Conservation (phyloP, 2,329 filamentous ascomycete species). For the Alternaria arborescens region DNA sequence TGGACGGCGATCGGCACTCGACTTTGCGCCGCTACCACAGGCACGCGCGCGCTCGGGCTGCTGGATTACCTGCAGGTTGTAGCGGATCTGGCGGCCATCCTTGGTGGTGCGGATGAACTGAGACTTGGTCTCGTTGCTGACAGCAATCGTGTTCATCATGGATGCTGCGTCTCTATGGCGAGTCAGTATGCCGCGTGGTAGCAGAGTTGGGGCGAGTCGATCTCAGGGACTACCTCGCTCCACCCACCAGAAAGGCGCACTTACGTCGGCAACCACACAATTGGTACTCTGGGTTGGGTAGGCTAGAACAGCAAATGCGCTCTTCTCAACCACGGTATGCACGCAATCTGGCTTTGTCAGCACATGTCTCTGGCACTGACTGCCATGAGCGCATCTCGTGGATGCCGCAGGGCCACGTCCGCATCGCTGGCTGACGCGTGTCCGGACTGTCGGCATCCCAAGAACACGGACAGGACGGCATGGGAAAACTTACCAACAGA, state of each 20-base stretch:
- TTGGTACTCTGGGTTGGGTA: neutral
- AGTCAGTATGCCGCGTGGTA: constrained; percentile 24
- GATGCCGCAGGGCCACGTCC: constrained; percentile 20
- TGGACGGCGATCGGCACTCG: constrained; percentile 79
- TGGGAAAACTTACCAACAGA: constrained; percentile 21
- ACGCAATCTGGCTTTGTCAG: constrained; percentile 21
- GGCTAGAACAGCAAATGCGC: constrained; percentile 18
- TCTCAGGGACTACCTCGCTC: constrained; percentile 14
- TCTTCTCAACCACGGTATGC: constrained; percentile 27
- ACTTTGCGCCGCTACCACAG: constrained; percentile 94
- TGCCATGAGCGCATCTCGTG: constrained; percentile 18
- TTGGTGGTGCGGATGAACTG: constrained; percentile 69
- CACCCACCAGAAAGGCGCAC: constrained; percentile 24
- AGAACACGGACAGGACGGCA: constrained; percentile 6
- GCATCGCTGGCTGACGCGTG: constrained; percentile 21
- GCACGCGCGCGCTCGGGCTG: constrained; percentile 93
- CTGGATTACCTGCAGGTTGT: constrained; percentile 86
- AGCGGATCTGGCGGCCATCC: constrained; percentile 79
- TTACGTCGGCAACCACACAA: constrained; percentile 16
- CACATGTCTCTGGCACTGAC: constrained; percentile 10
- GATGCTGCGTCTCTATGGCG: constrained; percentile 18
- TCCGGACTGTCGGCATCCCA: constrained; percentile 23
- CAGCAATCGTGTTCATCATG: constrained; percentile 55
- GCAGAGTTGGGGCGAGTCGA: constrained; percentile 16
- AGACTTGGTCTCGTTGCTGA: constrained; percentile 66